phyloP scores from a whole-genome alignment of 139 green algal species.

The Nannochloris sp. region DNA sequence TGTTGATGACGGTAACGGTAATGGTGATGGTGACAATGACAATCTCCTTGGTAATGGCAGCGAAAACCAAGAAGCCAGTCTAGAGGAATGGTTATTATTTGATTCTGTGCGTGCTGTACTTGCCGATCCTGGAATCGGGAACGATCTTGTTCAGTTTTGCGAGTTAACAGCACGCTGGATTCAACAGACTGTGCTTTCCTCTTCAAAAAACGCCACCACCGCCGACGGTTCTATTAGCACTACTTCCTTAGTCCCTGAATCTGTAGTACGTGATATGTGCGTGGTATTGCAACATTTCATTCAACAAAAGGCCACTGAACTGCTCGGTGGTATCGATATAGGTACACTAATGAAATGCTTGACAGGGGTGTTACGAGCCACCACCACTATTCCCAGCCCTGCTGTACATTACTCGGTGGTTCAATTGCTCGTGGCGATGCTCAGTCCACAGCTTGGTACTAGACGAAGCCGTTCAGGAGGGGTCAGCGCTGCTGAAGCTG shows the following conservation, averaged over 20 bases:
- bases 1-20: no score
- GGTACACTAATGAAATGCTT: conserved; percentile 33
- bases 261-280: conserved; percentile 38
- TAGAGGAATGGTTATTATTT: conserved; percentile 36
- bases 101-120: conserved; percentile 38
- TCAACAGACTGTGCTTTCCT: conserved; percentile 29
- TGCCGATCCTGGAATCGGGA: conserved; percentile 29
- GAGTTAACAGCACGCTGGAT: conserved; percentile 41
- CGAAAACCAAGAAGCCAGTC: neutral
- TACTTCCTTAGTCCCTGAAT: conserved; percentile 39
- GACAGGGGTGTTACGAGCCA: conserved; percentile 43
- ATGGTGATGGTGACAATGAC: neutral
- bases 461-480: no score
- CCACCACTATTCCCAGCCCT: conserved; percentile 32
- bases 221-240: no score
- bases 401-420: conserved; percentile 51
- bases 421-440: conserved; percentile 61
- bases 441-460: conserved; percentile 37
- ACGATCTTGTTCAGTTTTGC: conserved; percentile 32
- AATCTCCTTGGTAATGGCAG: no score
- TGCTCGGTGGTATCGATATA: conserved; percentile 30
- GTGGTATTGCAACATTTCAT: conserved; percentile 52
- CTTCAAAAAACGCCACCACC: conserved; percentile 17
- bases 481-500: conserved; percentile 42
- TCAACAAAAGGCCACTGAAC: conserved; percentile 8